Percentiles rank a stretch among this genome's conserved stretches.
Conservation (phyloP, 2,329 filamentous ascomycete genomes). For the Arthrinium phaeospermum region DNA sequence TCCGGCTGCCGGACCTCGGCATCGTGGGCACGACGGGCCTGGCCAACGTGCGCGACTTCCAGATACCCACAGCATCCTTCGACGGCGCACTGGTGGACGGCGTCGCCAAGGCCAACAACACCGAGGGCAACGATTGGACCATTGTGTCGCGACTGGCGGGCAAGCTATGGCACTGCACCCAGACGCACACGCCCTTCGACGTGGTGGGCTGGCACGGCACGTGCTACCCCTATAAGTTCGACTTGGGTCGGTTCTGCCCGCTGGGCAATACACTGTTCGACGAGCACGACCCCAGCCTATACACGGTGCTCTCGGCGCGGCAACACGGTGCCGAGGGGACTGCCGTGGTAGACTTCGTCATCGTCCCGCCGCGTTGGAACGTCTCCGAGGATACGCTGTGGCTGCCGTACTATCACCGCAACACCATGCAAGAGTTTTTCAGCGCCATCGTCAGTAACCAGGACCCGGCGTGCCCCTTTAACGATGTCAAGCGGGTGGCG, state of each 20-base stretch:
- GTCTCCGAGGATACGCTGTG: conserved; percentile 66
- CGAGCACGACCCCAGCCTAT: conserved; percentile 72
- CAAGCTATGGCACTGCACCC: conserved; percentile 63
- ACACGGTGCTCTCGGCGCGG: conserved; percentile 64
- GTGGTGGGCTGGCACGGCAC: conserved; percentile 74
- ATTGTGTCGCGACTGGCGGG: conserved; percentile 66
- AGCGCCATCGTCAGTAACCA: conserved; percentile 58
- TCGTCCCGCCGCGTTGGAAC: conserved; percentile 67
- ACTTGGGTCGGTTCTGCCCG: conserved; percentile 70
- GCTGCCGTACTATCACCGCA: conserved; percentile 66
- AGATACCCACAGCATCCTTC: conserved; percentile 66
- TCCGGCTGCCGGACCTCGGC: conserved; percentile 65
- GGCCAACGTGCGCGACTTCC: conserved; percentile 69
- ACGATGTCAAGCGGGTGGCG: conserved; percentile 55
- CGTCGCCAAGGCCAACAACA: conserved; percentile 38
- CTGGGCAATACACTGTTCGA: conserved; percentile 72
- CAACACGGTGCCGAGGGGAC: conserved; percentile 58
- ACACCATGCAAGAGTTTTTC: conserved; percentile 61
- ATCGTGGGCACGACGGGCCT: conserved; percentile 68
- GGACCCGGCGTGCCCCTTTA: conserved; percentile 57
- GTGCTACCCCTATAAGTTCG: conserved; percentile 75
- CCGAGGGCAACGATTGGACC: conserved; percentile 38
- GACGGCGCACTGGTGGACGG: conserved; percentile 54
- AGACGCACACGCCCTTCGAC: conserved; percentile 71
- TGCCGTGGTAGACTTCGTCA: conserved; percentile 66